Evolutionary conservation across 139 green algal species (phyloP).

Genomic region (Micractinium conductrix): DNA sequence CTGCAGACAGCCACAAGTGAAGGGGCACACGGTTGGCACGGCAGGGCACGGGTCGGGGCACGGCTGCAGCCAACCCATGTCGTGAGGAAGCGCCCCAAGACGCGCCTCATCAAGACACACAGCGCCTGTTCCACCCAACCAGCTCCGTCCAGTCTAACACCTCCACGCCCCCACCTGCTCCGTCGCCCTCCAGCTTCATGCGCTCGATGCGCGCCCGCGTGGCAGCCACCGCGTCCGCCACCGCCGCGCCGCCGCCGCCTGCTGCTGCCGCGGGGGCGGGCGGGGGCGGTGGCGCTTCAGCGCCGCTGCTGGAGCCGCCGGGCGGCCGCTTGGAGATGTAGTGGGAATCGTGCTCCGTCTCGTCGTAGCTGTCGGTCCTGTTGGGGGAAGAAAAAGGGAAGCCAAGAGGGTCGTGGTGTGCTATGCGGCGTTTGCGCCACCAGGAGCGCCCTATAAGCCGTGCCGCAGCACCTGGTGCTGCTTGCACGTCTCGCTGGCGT

Average conservation of each 20-base stretch:
- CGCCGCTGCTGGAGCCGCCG: background rate
- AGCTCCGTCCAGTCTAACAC: background rate
- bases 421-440: background rate
- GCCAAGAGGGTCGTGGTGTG: background rate
- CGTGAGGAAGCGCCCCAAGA: no score
- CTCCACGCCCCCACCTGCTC: no score
- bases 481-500: no score
- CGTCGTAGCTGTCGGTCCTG: constrained; percentile 19
- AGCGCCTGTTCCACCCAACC: background rate
- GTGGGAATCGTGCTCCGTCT: constrained; percentile 16
- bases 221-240: constrained; percentile 67
- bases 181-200: constrained; percentile 57
- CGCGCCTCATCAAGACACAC: no score
- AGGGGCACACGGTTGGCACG: no score
- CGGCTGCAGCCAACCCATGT: background rate
- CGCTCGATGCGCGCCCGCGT: constrained; percentile 75
- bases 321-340: constrained; percentile 37
- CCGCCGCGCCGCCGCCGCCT: background rate
- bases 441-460: background rate
- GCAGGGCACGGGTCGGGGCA: background rate
- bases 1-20: background rate
- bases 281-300: background rate
- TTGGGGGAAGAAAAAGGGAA: background rate
- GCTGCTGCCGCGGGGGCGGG: no score
- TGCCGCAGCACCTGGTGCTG: background rate